A percentile compares a stretch with the other conserved stretches of the same genome.
These are phyloP conservation scores for Herpetomonas tarakana DNA, from an alignment of 208 protist genomes.

Conservation along the genomic window DNA sequence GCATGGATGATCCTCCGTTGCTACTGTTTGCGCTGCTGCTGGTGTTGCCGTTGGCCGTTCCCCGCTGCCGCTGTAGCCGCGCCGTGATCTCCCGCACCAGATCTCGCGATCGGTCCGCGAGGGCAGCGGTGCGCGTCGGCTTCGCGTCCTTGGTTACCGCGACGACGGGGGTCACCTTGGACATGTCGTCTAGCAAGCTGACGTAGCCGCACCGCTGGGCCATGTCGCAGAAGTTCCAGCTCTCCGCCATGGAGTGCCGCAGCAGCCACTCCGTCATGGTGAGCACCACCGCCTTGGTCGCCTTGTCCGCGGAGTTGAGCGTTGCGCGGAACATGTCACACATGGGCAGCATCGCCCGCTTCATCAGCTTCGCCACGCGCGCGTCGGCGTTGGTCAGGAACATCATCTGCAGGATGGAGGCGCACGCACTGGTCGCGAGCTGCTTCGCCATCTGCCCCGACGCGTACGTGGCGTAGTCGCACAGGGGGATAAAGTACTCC, in stretches of 20 bases:
- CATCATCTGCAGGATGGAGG: conserved; percentile 74
- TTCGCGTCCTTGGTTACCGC: conserved; percentile 19
- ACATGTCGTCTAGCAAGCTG: conserved; percentile 39
- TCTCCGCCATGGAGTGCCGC: conserved; percentile 35
- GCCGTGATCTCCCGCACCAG: conserved; percentile 23
- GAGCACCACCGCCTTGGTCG: conserved; percentile 75
- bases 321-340: conserved; percentile 81
- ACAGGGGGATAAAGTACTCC: conserved; percentile 65
- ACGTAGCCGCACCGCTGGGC: conserved; percentile 68
- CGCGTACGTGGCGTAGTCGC: conserved; percentile 50
- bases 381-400: conserved; percentile 33
- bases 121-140: conserved; percentile 37
- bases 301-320: conserved; percentile 65
- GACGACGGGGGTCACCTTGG: conserved; percentile 32
- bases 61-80: conserved; percentile 5
- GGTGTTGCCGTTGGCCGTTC: background rate
- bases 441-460: conserved; percentile 78
- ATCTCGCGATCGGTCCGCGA: conserved; percentile 35
- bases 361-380: conserved; percentile 39
- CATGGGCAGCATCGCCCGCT: conserved; percentile 52
- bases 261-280: conserved; percentile 88
- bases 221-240: conserved; percentile 47
- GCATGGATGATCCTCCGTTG: background rate
- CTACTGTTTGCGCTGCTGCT: background rate
- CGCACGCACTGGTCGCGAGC: conserved; percentile 75